These are phyloP conservation scores for Tieghemostelium lacteum DNA, from an alignment of 78 protist species.

Conservation along the genomic window DNA sequence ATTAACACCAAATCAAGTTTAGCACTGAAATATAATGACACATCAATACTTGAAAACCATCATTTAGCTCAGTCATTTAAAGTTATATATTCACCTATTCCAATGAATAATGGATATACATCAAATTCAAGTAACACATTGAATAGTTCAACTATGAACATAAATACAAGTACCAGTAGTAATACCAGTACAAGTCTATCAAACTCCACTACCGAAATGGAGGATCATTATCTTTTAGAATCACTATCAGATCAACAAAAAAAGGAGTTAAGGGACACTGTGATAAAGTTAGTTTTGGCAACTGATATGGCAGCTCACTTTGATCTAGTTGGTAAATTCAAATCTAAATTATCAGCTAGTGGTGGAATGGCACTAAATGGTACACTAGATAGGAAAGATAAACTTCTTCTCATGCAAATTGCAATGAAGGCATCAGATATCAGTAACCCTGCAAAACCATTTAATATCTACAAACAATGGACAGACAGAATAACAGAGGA, in stretches of 20 bases:
- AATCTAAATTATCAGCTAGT: not conserved
- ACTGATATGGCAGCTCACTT: conserved; percentile 81
- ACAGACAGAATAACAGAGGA: conserved; percentile 42
- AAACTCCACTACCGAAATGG: too few species aligned
- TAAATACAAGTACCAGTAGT: too few species aligned
- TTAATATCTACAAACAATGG: conserved; percentile 32
- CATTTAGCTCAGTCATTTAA: conserved; percentile 42
- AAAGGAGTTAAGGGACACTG: conserved; percentile 25
- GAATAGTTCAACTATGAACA: too few species aligned
- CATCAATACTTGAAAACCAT: conserved; percentile 75
- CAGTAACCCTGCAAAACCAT: conserved; percentile 50
- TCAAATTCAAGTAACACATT: not conserved
- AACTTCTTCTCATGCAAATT: conserved; percentile 51
- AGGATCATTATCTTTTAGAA: too few species aligned
- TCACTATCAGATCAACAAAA: not conserved
- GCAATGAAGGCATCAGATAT: conserved; percentile 72
- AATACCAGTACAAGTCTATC: too few species aligned
- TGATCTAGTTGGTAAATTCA: conserved; percentile 39
- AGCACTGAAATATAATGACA: conserved; percentile 80
- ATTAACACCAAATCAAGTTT: conserved; percentile 35
- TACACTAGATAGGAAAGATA: conserved; percentile 27
- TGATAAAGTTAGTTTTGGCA: conserved; percentile 39
- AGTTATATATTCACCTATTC: not conserved
- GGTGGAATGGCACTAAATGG: conserved; percentile 3
- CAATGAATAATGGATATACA: not conserved